Evolutionary conservation across 2,329 filamentous ascomycete species (phyloP), one percentile per base, ranked within the genome.

Genomic region (Penicillium palitans): DNA sequence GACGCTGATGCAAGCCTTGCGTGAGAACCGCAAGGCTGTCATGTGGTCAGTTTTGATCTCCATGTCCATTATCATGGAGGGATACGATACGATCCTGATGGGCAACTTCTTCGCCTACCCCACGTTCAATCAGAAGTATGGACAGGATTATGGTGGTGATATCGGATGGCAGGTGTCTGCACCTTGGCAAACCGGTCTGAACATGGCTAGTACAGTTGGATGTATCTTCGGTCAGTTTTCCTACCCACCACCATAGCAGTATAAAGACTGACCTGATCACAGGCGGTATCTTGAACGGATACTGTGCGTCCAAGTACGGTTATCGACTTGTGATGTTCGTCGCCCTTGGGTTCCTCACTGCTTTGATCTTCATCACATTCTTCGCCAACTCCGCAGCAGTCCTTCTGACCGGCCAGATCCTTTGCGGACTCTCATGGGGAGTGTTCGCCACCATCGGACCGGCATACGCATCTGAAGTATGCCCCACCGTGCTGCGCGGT

Each of bases 141-240:
- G 68, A 19, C 52, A 66, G 10, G 31, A 52, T 2, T 60, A 64
- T 52, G 62, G 58, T 2, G 56, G 24, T 2, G 39, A 64, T 0
- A 55, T 57, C 27, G 52, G 58, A 7, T 66, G 45, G 31, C 64
- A 67, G 51, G 60, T 88, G n/a, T 78, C 85, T 2, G 83, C 85
- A 1, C 72, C 78, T 3, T 88, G 85, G 85, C 86, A 88, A 69
- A 81, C 85, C 6, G 85, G 84, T 15, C 74, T 88, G 19, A 85
- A 81, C 66, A 66, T 66, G 64, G 63, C 61, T 15, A 66, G 64
- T 49, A 67, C 64, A 0, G 61, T 66, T 25, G 65, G 65, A 24
- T 61, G 60, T 51, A 61, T 67, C 35, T 66, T 67, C 42, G 64
- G 65, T 67, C 12, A 59, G 58, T 50, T 45, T 3, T 24, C 3